A percentile compares a stretch with the other conserved stretches of the same genome.
Evolutionary conservation across 2,329 filamentous ascomycete genomes (phyloP).

Genomic region (Alternaria conjuncta): DNA sequence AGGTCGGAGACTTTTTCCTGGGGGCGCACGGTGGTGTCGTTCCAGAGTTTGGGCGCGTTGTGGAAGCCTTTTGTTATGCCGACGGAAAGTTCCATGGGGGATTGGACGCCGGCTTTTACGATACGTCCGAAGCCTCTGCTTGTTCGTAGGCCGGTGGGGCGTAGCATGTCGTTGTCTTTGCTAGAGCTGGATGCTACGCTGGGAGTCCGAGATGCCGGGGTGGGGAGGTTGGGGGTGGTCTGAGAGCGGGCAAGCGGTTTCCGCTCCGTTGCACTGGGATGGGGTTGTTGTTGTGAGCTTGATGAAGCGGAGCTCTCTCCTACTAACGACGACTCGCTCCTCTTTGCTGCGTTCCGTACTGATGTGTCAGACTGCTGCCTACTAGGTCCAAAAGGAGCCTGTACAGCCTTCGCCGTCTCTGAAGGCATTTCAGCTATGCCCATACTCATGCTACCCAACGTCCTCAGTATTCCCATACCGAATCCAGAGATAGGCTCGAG

Average conservation of each 20-base stretch:
- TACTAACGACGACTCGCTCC: not conserved
- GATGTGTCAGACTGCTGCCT: slow-evolving; percentile 12
- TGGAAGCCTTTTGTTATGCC: slow-evolving; percentile 28
- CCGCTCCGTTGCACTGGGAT: not conserved
- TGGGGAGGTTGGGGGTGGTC: not conserved
- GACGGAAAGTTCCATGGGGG: slow-evolving; percentile 21
- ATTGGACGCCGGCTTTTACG: slow-evolving; percentile 11
- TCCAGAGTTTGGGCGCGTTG: slow-evolving; percentile 30
- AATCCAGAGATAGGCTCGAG: slow-evolving; percentile 26
- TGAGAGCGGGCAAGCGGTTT: not conserved
- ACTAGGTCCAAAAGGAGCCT: slow-evolving; percentile 7
- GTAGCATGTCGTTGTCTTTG: slow-evolving; percentile 27
- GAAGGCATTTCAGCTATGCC: slow-evolving; percentile 73
- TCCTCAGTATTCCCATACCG: slow-evolving; percentile 65
- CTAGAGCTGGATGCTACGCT: not conserved
- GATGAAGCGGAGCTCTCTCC: not conserved
- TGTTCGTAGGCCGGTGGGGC: slow-evolving; percentile 21
- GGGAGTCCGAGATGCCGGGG: not conserved
- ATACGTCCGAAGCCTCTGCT: slow-evolving; percentile 20
- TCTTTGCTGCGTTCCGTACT: slow-evolving; percentile 1
- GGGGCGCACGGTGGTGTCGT: slow-evolving; percentile 27
- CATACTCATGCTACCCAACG: slow-evolving; percentile 65
- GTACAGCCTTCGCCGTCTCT: slow-evolving; percentile 54
- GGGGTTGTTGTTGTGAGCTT: not conserved
- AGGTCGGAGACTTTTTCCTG: slow-evolving; percentile 27